Evolutionary conservation across 2,329 filamentous ascomycete genomes (phyloP).

Genomic region (Trichoderma atroviride): DNA sequence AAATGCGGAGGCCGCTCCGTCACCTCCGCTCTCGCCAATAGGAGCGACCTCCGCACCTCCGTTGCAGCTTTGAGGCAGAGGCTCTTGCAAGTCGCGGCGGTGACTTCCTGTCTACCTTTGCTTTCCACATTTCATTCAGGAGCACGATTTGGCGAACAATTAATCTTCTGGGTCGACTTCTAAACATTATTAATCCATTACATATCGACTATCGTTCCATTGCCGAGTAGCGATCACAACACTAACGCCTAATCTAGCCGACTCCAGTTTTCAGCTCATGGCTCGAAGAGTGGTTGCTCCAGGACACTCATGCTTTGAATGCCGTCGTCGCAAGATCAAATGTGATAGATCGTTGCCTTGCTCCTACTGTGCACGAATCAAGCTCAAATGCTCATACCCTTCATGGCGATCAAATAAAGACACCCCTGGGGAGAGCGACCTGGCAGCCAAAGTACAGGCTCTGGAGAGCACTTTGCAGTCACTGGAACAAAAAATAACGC

Average conservation of each 20-base stretch:
- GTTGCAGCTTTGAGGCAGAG: background rate
- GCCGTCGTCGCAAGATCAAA: slow-evolving; percentile 30
- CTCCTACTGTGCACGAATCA: slow-evolving; percentile 27
- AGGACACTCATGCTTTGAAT: slow-evolving; percentile 28
- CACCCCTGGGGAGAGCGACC: background rate
- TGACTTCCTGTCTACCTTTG: background rate
- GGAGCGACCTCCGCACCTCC: slow-evolving; percentile 1
- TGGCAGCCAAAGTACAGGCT: background rate
- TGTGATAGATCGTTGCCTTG: slow-evolving; percentile 29
- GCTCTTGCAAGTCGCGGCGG: background rate
- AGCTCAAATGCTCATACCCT: slow-evolving; percentile 27
- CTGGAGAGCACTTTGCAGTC: background rate
- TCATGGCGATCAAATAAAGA: background rate
- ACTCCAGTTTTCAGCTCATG: slow-evolving; percentile 3
- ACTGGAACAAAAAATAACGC: background rate
- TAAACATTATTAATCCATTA: background rate
- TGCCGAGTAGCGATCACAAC: background rate
- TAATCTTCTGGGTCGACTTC: background rate
- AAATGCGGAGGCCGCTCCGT: slow-evolving; percentile 25
- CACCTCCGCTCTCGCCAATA: slow-evolving; percentile 29
- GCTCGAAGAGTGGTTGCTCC: slow-evolving; percentile 22
- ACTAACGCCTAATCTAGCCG: background rate
- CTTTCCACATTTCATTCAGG: background rate
- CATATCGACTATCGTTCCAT: background rate
- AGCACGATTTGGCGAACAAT: background rate